Percentiles rank a stretch among this genome's conserved stretches.
Evolutionary conservation across 768 basidiomycete genomes (phyloP).

Genomic region (Gyrodon lividus): DNA sequence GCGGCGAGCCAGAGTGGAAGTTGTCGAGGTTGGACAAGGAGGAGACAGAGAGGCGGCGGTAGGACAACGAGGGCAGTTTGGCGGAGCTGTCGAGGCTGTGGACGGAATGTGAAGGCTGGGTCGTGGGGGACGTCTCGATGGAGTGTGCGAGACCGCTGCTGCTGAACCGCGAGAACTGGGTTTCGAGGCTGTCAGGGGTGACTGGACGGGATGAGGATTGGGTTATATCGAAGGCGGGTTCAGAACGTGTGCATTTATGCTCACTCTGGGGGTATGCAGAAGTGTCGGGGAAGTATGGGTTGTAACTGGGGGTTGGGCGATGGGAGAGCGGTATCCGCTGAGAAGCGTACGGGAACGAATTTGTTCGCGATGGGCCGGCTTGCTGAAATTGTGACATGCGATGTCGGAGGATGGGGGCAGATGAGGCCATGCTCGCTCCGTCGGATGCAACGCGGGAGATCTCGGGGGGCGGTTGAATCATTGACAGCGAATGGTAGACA

Average conservation of each 20-base stretch:
- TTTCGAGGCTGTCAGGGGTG: conserved; percentile 53
- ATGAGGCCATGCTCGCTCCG: conserved; percentile 86
- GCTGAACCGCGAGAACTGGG: conserved; percentile 48
- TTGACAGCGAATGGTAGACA: conserved; percentile 82
- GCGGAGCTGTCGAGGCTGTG: conserved; percentile 16
- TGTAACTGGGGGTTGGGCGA: conserved; percentile 26
- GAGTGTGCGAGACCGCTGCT: conserved; percentile 46
- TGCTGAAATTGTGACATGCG: conserved; percentile 2
- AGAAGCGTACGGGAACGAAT: conserved; percentile 6
- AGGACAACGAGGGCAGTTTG: conserved; percentile 16
- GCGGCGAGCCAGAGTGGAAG: conserved; percentile 36
- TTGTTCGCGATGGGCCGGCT: conserved; percentile 10
- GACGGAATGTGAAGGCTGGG: conserved; percentile 24
- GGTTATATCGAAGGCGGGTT: conserved; percentile 19
- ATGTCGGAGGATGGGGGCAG: conserved; percentile 58
- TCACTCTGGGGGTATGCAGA: neutral
- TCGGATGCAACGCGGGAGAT: conserved; percentile 32
- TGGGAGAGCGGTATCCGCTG: conserved; percentile 11
- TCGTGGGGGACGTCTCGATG: conserved; percentile 45
- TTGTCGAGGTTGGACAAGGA: conserved; percentile 34
- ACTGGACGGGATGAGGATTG: conserved; percentile 25
- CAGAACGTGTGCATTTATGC: conserved; percentile 14
- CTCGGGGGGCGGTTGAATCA: conserved; percentile 49
- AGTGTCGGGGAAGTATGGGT: conserved; percentile 9
- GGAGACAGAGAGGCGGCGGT: conserved; percentile 36